These are phyloP conservation scores for Venustampulla echinocandica DNA, from an alignment of 495 filamentous ascomycete species.

Conservation along the genomic window DNA sequence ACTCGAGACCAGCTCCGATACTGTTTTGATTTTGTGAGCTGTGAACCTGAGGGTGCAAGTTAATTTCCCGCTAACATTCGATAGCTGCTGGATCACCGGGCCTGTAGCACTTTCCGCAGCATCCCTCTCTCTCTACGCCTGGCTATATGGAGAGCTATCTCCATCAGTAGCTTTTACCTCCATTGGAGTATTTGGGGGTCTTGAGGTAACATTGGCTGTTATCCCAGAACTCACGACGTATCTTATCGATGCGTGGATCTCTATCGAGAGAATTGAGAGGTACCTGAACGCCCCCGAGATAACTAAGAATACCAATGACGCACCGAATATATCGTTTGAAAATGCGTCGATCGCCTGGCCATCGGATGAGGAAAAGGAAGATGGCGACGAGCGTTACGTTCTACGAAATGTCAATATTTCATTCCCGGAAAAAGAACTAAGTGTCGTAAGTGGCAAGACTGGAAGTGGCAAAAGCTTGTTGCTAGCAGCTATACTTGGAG, in stretches of 20 bases:
- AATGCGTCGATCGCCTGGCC: constrained; percentile 73
- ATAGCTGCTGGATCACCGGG: constrained; percentile 63
- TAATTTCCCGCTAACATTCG: constrained; percentile 33
- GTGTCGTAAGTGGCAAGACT: constrained; percentile 60
- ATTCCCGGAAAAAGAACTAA: constrained; percentile 60
- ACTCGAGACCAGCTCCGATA: constrained; percentile 13
- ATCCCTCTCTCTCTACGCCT: constrained; percentile 60
- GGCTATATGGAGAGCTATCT: constrained; percentile 49
- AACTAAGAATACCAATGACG: constrained; percentile 42
- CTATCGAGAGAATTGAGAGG: constrained; percentile 61
- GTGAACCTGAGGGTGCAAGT: too few species aligned
- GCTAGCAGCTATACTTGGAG: constrained; percentile 55
- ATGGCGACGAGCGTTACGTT: constrained; percentile 46
- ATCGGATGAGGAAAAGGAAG: constrained; percentile 41
- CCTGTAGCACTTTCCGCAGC: constrained; percentile 67
- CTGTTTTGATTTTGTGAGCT: constrained; percentile 17
- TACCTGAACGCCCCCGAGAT: constrained; percentile 65
- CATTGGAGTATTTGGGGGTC: constrained; percentile 60
- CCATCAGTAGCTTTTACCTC: constrained; percentile 78
- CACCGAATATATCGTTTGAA: constrained; percentile 54
- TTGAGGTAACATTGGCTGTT: constrained; percentile 62
- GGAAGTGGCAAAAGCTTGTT: constrained; percentile 62
- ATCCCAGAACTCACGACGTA: constrained; percentile 68
- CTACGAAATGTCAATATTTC: constrained; percentile 53
- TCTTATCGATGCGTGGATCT: constrained; percentile 61